Conservation (phyloP, 768 basidiomycete genomes). For the Polyporus arcularius region DNA sequence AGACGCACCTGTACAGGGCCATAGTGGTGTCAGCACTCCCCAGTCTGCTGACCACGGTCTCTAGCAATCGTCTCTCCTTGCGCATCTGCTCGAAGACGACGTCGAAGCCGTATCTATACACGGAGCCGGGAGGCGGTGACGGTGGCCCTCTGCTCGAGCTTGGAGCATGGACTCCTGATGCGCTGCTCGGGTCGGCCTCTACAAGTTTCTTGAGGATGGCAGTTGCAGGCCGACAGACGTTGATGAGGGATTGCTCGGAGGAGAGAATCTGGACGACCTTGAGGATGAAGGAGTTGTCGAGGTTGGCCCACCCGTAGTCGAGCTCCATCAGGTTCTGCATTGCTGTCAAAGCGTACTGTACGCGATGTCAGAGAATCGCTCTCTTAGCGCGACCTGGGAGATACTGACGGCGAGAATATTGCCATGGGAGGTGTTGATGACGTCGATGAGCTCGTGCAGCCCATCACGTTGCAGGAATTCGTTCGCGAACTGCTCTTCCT, state of each 20-base stretch:
- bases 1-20: constrained; percentile 72
- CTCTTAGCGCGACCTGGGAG: not conserved
- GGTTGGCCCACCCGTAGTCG: constrained; percentile 78
- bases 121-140: constrained; percentile 59
- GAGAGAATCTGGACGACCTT: constrained; percentile 78
- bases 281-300: constrained; percentile 72
- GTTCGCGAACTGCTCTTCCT: constrained; percentile 84
- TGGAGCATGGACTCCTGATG: constrained; percentile 56
- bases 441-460: constrained; percentile 64
- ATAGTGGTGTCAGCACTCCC: constrained; percentile 84
- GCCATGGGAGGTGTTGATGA: constrained; percentile 68
- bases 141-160: constrained; percentile 63
- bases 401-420: constrained; percentile 80
- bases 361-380: not conserved
- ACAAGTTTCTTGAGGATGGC: constrained; percentile 88
- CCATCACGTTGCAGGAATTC: constrained; percentile 79
- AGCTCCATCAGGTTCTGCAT: constrained; percentile 90
- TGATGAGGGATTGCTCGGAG: constrained; percentile 75
- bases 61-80: constrained; percentile 66
- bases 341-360: constrained; percentile 78
- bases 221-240: constrained; percentile 90
- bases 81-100: constrained; percentile 83
- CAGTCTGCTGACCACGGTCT: constrained; percentile 79
- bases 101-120: constrained; percentile 83
- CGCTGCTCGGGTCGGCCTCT: constrained; percentile 76